Conservation (phyloP, 148 eudicot genomes). For the Rhododendron williamsianum region DNA sequence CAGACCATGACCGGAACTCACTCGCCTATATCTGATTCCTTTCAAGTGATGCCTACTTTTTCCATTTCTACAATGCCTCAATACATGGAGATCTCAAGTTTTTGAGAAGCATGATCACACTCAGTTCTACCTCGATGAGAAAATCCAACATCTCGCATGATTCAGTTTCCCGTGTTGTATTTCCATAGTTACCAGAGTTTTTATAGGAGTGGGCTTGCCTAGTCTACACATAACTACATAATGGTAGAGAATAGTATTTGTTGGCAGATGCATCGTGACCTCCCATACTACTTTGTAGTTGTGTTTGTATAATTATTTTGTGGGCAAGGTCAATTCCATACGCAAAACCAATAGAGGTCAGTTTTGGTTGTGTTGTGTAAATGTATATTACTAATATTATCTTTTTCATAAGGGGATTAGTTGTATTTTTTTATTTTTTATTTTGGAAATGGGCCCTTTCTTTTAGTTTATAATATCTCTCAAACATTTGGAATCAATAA, state of each 20-base stretch:
- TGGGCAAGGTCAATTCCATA: not conserved
- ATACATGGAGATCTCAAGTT: constrained; percentile 7
- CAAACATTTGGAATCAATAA: not conserved
- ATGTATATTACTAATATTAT: not conserved
- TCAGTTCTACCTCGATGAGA: not conserved
- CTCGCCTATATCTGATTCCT: constrained; percentile 65
- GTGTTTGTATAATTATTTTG: not conserved
- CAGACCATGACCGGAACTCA: constrained; percentile 72
- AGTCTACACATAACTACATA: not conserved
- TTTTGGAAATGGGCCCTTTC: not conserved
- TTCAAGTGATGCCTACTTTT: not conserved
- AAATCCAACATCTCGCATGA: not conserved
- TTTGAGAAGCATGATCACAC: too few relatives aligned
- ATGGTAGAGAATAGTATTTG: not conserved
- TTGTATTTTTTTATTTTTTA: not conserved
- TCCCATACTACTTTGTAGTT: not conserved
- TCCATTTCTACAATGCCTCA: not conserved
- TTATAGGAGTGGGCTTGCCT: not conserved
- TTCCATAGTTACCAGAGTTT: not conserved
- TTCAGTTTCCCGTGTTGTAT: constrained; percentile 9
- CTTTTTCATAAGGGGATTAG: not conserved
- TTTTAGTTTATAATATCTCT: not conserved
- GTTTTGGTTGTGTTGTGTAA: constrained; percentile 7
- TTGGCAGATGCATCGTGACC: not conserved
- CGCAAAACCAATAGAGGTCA: not conserved